A percentile compares a stretch with the other conserved stretches of the same genome.
These are phyloP conservation scores for Coniochaeta ligniaria DNA, from an alignment of 2,329 filamentous ascomycete genomes.

Conservation along the genomic window DNA sequence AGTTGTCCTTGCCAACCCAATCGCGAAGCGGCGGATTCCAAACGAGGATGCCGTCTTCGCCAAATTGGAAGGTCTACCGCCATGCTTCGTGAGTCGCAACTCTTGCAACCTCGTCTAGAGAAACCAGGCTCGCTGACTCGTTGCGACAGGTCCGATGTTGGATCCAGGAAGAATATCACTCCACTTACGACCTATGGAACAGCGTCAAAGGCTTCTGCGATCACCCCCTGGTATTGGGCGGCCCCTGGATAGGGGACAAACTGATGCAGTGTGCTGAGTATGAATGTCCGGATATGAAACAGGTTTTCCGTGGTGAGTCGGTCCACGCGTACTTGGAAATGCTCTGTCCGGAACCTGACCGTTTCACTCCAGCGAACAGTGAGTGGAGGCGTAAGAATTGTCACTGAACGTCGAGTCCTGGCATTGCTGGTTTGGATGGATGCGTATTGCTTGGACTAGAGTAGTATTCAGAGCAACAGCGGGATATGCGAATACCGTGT, in stretches of 20 bases:
- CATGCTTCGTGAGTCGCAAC: not conserved
- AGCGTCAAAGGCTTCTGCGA: not conserved
- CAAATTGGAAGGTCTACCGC: not conserved
- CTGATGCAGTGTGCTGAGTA: not conserved
- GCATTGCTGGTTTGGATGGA: too few species aligned
- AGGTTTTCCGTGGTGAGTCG: not conserved
- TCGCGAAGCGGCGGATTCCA: not conserved
- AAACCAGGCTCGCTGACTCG: not conserved
- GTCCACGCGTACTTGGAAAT: not conserved
- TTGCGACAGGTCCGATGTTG: not conserved
- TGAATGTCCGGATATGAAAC: not conserved
- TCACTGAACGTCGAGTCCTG: too few species aligned
- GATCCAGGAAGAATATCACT: not conserved
- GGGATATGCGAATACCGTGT: too few species aligned
- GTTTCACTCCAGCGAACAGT: too few species aligned
- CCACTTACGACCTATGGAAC: not conserved
- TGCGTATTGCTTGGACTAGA: too few species aligned
- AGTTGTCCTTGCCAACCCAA: not conserved
- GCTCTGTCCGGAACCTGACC: not conserved
- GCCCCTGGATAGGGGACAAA: not conserved
- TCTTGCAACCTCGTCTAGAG: not conserved
- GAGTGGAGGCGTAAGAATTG: too few species aligned
- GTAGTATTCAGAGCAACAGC: too few species aligned
- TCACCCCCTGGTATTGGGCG: not conserved
- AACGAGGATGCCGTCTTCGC: not conserved